These are phyloP conservation scores for Fusarium fracticaudum DNA, from an alignment of 2,329 filamentous ascomycete genomes.

Conservation along the genomic window DNA sequence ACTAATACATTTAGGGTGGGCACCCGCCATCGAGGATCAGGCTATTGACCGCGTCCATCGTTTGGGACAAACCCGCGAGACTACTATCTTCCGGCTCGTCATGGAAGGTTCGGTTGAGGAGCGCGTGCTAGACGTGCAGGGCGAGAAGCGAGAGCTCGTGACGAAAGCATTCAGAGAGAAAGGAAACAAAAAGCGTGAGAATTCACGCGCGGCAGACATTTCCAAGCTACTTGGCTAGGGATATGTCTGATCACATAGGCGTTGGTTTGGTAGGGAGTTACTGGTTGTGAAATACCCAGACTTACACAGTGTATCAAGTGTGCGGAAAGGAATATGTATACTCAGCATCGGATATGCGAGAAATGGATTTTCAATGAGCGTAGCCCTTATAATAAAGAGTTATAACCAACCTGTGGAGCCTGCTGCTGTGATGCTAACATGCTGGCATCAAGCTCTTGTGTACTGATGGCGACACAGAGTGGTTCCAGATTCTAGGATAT, in stretches of 20 bases:
- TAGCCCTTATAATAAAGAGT: neutral
- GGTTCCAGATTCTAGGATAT: neutral
- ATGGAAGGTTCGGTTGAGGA: slow-evolving; percentile 86
- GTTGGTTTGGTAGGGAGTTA: neutral
- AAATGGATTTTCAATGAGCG: neutral
- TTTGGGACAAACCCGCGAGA: slow-evolving; percentile 81
- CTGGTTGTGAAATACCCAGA: slow-evolving; percentile 1
- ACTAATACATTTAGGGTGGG: slow-evolving; percentile 71
- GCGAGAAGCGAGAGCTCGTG: slow-evolving; percentile 81
- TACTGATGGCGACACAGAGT: neutral
- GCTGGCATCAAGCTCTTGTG: neutral
- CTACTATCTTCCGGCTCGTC: slow-evolving; percentile 82
- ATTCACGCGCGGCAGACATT: slow-evolving; percentile 66
- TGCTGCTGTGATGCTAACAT: neutral
- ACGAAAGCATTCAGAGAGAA: slow-evolving; percentile 83
- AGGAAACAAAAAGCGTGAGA: slow-evolving; percentile 63
- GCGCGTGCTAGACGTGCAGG: slow-evolving; percentile 79
- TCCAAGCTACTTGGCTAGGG: slow-evolving; percentile 55
- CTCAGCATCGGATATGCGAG: neutral
- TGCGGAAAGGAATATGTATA: neutral
- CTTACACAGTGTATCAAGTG: neutral
- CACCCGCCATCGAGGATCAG: slow-evolving; percentile 91
- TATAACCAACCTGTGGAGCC: neutral
- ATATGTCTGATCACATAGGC: neutral
- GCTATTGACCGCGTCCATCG: slow-evolving; percentile 89